phyloP scores from a whole-genome alignment of 2,329 filamentous ascomycete species.

The Trichoderma sp. region DNA sequence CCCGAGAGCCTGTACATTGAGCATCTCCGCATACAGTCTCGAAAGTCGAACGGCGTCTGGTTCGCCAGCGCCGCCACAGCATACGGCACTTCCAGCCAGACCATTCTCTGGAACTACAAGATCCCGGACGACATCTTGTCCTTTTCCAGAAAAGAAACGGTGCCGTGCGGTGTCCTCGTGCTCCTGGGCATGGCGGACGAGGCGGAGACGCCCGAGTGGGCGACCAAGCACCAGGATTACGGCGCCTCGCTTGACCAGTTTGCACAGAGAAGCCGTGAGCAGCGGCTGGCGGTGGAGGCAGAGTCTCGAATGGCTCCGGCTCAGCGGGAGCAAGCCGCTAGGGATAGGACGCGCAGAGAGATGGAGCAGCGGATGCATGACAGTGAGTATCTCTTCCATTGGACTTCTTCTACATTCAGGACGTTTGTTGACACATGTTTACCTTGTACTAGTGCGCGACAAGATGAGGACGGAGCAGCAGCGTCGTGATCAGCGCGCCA shows the following conservation, averaged over 20 bases:
- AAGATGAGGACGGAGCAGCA: constrained; percentile 44
- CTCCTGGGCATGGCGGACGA: constrained; percentile 54
- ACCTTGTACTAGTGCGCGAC: constrained; percentile 42
- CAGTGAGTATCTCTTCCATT: constrained; percentile 47
- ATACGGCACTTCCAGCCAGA: constrained; percentile 55
- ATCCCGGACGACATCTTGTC: constrained; percentile 56
- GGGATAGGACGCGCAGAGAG: constrained; percentile 48
- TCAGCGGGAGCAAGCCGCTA: constrained; percentile 46
- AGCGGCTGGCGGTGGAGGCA: constrained; percentile 45
- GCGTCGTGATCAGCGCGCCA: constrained; percentile 48
- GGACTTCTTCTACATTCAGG: too few relatives aligned
- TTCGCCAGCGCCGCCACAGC: constrained; percentile 61
- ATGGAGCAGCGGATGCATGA: constrained; percentile 50
- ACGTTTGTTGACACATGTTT: neutral
- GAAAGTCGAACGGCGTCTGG: constrained; percentile 52
- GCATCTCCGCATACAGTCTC: constrained; percentile 46
- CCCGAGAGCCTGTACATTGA: constrained; percentile 50
- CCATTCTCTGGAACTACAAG: constrained; percentile 62
- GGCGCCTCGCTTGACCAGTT: constrained; percentile 40
- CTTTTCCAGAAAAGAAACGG: constrained; percentile 54
- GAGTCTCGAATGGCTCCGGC: constrained; percentile 50
- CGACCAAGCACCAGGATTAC: constrained; percentile 46
- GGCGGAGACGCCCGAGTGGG: constrained; percentile 58
- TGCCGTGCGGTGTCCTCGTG: constrained; percentile 63
- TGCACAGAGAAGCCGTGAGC: constrained; percentile 45